These are phyloP conservation scores for Pyrus betulifolia DNA, from an alignment of 306 rosid species.

Conservation along the genomic window DNA sequence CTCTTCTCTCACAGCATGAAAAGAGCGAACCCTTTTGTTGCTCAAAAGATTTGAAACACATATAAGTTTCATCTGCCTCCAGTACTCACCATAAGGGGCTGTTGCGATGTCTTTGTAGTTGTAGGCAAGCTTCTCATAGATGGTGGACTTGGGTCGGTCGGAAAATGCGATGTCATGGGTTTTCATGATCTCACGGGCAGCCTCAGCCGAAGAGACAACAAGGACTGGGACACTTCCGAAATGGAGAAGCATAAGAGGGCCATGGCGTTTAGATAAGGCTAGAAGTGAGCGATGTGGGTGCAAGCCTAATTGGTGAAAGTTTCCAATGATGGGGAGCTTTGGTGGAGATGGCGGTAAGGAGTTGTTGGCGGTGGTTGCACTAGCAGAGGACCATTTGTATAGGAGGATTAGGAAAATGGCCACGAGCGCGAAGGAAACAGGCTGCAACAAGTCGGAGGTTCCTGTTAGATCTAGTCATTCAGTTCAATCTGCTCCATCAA, in stretches of 20 bases:
- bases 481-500: too few relatives aligned
- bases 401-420: neutral
- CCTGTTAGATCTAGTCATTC: too few relatives aligned
- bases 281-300: neutral
- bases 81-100: slow-evolving; percentile 39
- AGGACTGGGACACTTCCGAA: neutral
- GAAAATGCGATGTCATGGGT: slow-evolving; percentile 20
- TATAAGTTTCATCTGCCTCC: slow-evolving; percentile 29
- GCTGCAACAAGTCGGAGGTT: neutral
- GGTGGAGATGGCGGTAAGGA: neutral
- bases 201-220: neutral
- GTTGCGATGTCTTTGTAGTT: slow-evolving; percentile 17
- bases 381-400: slow-evolving; percentile 12
- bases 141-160: slow-evolving; percentile 1
- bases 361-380: neutral
- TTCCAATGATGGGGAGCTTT: neutral
- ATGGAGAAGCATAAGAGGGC: neutral
- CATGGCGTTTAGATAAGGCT: neutral
- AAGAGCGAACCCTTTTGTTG: neutral
- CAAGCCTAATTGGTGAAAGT: neutral
- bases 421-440: neutral
- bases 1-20: neutral
- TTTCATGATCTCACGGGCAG: neutral
- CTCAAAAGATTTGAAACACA: neutral
- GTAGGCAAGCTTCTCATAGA: slow-evolving; percentile 15